phyloP scores from a whole-genome alignment of 768 basidiomycete species.

The Leccinum aurantiacum region DNA sequence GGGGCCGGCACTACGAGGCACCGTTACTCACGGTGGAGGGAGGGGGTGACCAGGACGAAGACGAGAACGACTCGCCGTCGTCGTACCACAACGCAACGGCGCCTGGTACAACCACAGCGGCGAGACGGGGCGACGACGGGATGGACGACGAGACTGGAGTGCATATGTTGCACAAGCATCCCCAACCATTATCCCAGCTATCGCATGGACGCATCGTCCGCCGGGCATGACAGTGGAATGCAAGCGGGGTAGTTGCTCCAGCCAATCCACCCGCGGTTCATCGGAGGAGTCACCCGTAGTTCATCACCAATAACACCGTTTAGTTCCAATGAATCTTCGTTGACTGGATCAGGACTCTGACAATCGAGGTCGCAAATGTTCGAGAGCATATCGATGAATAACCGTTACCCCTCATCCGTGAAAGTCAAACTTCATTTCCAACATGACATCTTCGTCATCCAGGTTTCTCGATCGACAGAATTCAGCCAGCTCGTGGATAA shows the following conservation, averaged over 20 bases:
- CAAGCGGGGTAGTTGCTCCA: conserved; percentile 84
- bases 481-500: conserved; percentile 84
- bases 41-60: no score
- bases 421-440: conserved; percentile 95
- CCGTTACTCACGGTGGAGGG: no score
- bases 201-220: conserved; percentile 49
- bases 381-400: conserved; percentile 39
- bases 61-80: no score
- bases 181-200: conserved; percentile 53
- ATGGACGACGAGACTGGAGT: conserved; percentile 19
- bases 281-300: conserved; percentile 82
- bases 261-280: conserved; percentile 73
- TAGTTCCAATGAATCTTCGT: conserved; percentile 83
- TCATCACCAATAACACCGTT: conserved; percentile 86
- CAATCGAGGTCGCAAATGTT: conserved; percentile 56
- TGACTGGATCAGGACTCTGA: conserved; percentile 56
- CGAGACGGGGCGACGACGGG: no score
- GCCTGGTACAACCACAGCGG: no score
- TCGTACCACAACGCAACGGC: no score
- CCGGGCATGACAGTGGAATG: conserved; percentile 41
- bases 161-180: conserved; percentile 58
- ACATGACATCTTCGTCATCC: conserved; percentile 93
- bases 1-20: no score
- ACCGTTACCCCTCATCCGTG: conserved; percentile 48
- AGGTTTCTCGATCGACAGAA: conserved; percentile 77